Percentiles rank a stretch among this genome's conserved stretches.
These are phyloP conservation scores for Trichopus zeylanicus DNA, from an alignment of 116 monocot genomes.

Conservation along the genomic window DNA sequence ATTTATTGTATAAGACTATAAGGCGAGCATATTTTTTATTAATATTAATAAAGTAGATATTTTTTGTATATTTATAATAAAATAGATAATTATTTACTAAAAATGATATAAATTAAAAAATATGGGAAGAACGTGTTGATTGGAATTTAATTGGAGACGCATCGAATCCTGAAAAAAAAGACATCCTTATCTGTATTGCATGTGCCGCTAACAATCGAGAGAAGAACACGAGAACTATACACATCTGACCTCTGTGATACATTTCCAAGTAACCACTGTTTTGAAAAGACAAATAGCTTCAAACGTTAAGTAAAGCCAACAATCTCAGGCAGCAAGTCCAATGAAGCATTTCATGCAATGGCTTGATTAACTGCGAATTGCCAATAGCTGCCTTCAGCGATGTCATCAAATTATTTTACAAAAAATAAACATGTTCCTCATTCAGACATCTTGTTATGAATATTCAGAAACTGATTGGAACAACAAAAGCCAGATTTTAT, in stretches of 20 bases:
- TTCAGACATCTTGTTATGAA: neutral
- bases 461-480: neutral
- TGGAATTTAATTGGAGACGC: too few species aligned
- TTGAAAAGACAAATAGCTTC: neutral
- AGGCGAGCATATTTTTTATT: too few species aligned
- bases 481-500: neutral
- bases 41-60: too few species aligned
- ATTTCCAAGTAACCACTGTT: slow-evolving; percentile 52
- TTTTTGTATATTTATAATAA: too few species aligned
- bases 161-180: too few species aligned
- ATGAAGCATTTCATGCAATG: neutral
- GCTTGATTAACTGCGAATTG: neutral
- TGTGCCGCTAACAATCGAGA: slow-evolving; percentile 52
- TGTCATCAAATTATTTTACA: neutral
- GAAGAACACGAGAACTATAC: slow-evolving; percentile 69
- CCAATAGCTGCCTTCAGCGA: neutral
- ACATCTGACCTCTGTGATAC: slow-evolving; percentile 54
- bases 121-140: too few species aligned
- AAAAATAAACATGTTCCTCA: neutral
- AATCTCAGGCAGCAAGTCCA: too few species aligned
- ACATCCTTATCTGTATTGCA: slow-evolving; percentile 34
- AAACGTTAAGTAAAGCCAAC: too few species aligned
- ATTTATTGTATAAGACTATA: too few species aligned
- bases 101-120: too few species aligned
- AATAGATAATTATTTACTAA: too few species aligned